Evolutionary conservation across 2,329 filamentous ascomycete genomes (phyloP), one percentile per base, ranked within the genome.

Genomic region (Aspergillus udagawae): DNA sequence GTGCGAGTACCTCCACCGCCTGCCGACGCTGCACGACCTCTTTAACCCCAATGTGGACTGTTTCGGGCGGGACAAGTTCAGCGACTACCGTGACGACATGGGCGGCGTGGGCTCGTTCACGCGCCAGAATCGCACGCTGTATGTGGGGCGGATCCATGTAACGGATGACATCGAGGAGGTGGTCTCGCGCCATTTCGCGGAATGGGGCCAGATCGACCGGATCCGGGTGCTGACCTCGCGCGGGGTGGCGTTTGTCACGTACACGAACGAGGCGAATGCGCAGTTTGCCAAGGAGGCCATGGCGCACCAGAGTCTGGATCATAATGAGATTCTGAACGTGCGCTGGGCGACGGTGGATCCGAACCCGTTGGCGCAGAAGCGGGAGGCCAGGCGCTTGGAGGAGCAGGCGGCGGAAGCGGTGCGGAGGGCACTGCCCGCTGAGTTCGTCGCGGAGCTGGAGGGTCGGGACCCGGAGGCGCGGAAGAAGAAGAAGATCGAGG

Each of bases 121-220:
- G 85, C 83, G 94, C 23, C 90, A 96, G 70, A 99, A 99, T 71
- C 83, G 94, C 32, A 99, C 94, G 1, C 80, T 99, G 5, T 99
- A 99, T 67, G 85, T 97, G 0, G 94, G 94, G 4, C 82, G 92
- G 50, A 97, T 99, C 73, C 91, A 97, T 73, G 93, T 96, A 38
- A 93, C 88, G 12, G 94, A 97, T 73, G 93, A 97, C 70, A 97
- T 97, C 60, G 93, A 99, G 72, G 94, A 99, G 76, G 85, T 97
- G 38, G 93, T 97, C 5, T 88, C 93, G 29, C 83, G 95, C 14
- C 94, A 99, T 76, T 97, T 97, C 71, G 89, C 91, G 25, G 94
- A 99, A 82, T 99, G 92, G 92, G 94, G 94, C 0, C 89, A 92
- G 67, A 80, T 99, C 51, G 93, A 97, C 73, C 85, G 94, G 48